Percentiles rank a stretch among this genome's conserved stretches.
phyloP scores from a whole-genome alignment of 805 yeast species.

The Saturnispora diversa region DNA sequence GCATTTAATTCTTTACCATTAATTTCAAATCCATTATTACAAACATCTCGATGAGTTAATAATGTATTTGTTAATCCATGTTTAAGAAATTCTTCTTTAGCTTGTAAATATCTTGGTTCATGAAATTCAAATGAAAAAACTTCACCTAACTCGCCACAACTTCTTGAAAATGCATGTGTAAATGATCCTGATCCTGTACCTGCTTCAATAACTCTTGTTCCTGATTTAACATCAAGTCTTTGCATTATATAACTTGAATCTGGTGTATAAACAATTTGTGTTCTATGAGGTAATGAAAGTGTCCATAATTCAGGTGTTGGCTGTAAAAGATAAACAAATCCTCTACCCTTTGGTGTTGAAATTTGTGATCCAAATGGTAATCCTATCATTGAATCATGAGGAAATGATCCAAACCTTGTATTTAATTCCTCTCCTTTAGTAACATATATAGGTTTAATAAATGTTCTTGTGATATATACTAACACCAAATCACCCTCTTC shows the following conservation, averaged over 20 bases:
- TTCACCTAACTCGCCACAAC: slow-evolving; percentile 52
- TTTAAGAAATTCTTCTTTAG: slow-evolving; percentile 61
- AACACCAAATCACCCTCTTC: slow-evolving; percentile 83
- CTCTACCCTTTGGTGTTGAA: slow-evolving; percentile 59
- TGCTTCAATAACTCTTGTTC: slow-evolving; percentile 82
- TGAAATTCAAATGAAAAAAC: slow-evolving; percentile 89
- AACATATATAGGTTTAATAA: slow-evolving; percentile 66
- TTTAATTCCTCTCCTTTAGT: slow-evolving; percentile 55
- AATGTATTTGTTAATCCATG: slow-evolving; percentile 59
- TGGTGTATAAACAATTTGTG: slow-evolving; percentile 95
- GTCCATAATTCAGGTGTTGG: slow-evolving; percentile 98
- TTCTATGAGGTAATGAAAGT: slow-evolving; percentile 89
- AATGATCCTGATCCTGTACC: slow-evolving; percentile 98
- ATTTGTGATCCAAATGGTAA: slow-evolving; percentile 78
- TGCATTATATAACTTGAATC: slow-evolving; percentile 90
- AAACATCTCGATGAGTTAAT: slow-evolving; percentile 87
- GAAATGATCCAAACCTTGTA: slow-evolving; percentile 85
- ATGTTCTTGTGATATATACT: slow-evolving; percentile 75
- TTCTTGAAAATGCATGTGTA: slow-evolving; percentile 85
- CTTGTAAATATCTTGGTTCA: slow-evolving; percentile 72
- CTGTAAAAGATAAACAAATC: slow-evolving; percentile 78
- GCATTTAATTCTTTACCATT: slow-evolving; percentile 42
- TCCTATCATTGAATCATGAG: slow-evolving; percentile 79
- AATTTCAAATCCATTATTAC: slow-evolving; percentile 72
- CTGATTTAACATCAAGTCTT: slow-evolving; percentile 63